phyloP scores from a whole-genome alignment of 129 eudicot genomes.

The sunflower (Helianthus annuus) region HanXRQr2.0-SUNRISE NC_035443.2:189477061-189477560 shows the following conservation, averaged over 20 bases:
- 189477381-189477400: no score
- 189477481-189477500: background rate
- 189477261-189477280: background rate
- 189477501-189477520: background rate
- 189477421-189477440: background rate
- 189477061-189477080: background rate
- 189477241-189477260: background rate
- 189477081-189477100: background rate
- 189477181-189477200: background rate
- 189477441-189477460: background rate
- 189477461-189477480: slow-evolving; percentile 21
- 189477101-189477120: no score
- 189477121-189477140: background rate
- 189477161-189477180: background rate
- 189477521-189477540: background rate
- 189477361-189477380: background rate
- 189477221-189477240: no score
- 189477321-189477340: background rate
- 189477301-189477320: background rate
- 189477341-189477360: background rate
- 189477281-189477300: background rate
- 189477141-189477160: background rate
- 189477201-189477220: background rate
- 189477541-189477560: background rate
- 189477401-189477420: background rate